These are phyloP conservation scores for Podaxis sp. DNA, from an alignment of 768 basidiomycete genomes.

Conservation along the genomic window DNA sequence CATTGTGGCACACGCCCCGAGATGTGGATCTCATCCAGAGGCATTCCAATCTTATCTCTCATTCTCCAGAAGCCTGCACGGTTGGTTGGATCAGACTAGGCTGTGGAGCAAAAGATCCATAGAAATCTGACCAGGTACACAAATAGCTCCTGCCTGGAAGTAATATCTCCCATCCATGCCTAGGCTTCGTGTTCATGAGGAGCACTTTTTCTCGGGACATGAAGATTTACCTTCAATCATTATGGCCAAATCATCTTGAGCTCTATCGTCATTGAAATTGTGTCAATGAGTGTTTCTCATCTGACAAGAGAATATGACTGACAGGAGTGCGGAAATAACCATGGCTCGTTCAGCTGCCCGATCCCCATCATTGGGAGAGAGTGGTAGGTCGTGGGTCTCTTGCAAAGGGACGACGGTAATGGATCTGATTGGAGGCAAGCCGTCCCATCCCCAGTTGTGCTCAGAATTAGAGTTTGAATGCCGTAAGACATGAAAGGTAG, in stretches of 20 bases:
- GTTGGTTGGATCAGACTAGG: neutral
- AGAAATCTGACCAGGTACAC: conserved; percentile 48
- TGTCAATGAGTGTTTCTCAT: neutral
- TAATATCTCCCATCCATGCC: conserved; percentile 68
- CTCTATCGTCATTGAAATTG: conserved; percentile 22
- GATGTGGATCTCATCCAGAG: conserved; percentile 68
- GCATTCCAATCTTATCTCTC: conserved; percentile 69
- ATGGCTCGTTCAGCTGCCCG: conserved; percentile 48
- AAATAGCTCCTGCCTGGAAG: conserved; percentile 70
- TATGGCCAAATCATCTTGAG: conserved; percentile 54
- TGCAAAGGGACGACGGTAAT: conserved; percentile 48
- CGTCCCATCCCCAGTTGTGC: conserved; percentile 36
- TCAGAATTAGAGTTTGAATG: conserved; percentile 19
- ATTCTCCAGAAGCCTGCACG: conserved; percentile 69
- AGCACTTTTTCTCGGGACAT: neutral
- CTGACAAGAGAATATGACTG: conserved; percentile 21
- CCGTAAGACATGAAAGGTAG: conserved; percentile 47
- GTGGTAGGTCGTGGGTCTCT: conserved; percentile 46
- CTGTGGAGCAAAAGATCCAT: conserved; percentile 12
- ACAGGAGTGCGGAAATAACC: conserved; percentile 60
- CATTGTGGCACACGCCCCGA: conserved; percentile 71
- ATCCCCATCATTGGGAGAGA: conserved; percentile 27
- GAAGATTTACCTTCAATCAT: conserved; percentile 51
- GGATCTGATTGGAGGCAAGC: conserved; percentile 42
- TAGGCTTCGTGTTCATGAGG: conserved; percentile 17